Conservation (phyloP, 1,139 yeast genomes). For the Candida dubliniensis region DNA sequence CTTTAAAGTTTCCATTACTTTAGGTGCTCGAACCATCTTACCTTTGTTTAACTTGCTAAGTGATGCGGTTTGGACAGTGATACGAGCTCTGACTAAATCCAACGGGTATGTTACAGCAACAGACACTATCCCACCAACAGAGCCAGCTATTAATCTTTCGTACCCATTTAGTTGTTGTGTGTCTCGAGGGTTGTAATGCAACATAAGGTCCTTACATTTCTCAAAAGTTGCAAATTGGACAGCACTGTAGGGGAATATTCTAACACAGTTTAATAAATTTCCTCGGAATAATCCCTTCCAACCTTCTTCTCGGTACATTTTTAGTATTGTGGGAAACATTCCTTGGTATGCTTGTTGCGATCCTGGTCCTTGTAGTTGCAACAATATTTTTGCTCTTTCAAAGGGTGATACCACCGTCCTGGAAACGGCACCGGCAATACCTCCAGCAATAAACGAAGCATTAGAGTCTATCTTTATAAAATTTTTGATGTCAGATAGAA, state of each 20-base stretch:
- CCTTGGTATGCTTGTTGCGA: constrained; percentile 64
- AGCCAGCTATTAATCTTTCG: constrained; percentile 75
- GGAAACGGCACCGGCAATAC: constrained; percentile 87
- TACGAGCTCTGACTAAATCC: constrained; percentile 85
- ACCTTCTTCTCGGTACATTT: constrained; percentile 90
- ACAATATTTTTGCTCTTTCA: constrained; percentile 88
- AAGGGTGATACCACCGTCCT: constrained; percentile 93
- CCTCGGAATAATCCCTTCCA: constrained; percentile 87
- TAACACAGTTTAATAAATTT: constrained; percentile 81
- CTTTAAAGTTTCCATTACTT: constrained; percentile 58
- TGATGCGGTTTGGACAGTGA: constrained; percentile 86
- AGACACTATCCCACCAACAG: constrained; percentile 76
- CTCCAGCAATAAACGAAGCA: constrained; percentile 61
- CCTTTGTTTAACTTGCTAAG: constrained; percentile 52
- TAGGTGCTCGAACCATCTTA: constrained; percentile 56
- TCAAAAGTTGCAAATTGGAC: constrained; percentile 91
- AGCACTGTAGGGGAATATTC: constrained; percentile 93
- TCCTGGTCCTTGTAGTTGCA: constrained; percentile 86
- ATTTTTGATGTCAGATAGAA: constrained; percentile 20
- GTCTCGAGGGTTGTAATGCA: constrained; percentile 23
- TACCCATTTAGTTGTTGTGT: constrained; percentile 38
- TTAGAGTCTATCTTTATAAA: constrained; percentile 48
- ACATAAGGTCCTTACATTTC: constrained; percentile 53
- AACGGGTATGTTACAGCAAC: constrained; percentile 88
- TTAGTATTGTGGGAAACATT: constrained; percentile 68